Evolutionary conservation across 371 early-diverging fungal species (phyloP).

Genomic region (Lichtheimia ornata): DNA sequence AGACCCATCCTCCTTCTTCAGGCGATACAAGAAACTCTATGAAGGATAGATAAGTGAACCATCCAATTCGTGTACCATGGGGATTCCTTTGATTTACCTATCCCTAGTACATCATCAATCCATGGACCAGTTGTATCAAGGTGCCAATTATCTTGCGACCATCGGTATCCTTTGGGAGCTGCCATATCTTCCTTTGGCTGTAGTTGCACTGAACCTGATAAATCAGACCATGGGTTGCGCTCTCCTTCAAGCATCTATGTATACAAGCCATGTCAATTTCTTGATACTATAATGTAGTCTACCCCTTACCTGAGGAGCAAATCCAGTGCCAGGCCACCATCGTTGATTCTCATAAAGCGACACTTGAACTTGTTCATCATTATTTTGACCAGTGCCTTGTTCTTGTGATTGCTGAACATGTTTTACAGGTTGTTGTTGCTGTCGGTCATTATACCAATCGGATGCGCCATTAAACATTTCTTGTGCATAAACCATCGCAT

Average conservation of each 20-base stretch:
- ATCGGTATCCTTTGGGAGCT: constrained; percentile 43
- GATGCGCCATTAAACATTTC: constrained; percentile 12
- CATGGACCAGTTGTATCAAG: constrained; percentile 47
- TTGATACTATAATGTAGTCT: not conserved
- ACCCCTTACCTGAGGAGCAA: constrained; percentile 37
- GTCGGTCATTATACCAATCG: constrained; percentile 25
- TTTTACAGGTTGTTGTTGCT: constrained; percentile 15
- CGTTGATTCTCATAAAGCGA: constrained; percentile 51
- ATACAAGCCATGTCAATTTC: not conserved
- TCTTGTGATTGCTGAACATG: not conserved
- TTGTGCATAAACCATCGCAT: constrained; percentile 24
- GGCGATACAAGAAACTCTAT: constrained; percentile 20
- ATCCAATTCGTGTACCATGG: not conserved
- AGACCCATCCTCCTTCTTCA: constrained; percentile 42
- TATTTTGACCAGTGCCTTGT: not conserved
- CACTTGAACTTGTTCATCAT: constrained; percentile 13
- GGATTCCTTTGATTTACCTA: constrained; percentile 34
- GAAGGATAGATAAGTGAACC: not conserved
- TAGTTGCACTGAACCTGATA: constrained; percentile 28
- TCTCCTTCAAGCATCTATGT: constrained; percentile 20
- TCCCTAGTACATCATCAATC: constrained; percentile 38
- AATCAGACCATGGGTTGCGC: constrained; percentile 41
- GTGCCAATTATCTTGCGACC: constrained; percentile 45
- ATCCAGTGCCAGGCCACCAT: constrained; percentile 47
- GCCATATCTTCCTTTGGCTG: constrained; percentile 35